A percentile compares a stretch with the other conserved stretches of the same genome.
Evolutionary conservation across 208 protist species (phyloP).

Genomic region (Wallacemonas sp.): DNA sequence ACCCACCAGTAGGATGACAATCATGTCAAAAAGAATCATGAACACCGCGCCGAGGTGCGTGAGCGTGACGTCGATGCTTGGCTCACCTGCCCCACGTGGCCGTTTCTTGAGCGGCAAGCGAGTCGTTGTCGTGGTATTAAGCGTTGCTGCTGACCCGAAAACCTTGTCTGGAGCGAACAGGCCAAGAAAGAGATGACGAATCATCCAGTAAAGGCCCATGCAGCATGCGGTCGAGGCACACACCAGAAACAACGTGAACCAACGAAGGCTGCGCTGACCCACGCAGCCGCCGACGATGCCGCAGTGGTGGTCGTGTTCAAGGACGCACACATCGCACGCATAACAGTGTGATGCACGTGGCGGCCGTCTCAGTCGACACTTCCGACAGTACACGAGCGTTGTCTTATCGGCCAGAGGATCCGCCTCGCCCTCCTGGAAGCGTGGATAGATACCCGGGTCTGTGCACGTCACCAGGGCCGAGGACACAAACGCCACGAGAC

Average conservation of each 20-base stretch:
- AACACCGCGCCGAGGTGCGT: slow-evolving; percentile 8
- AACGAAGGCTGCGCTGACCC: slow-evolving; percentile 70
- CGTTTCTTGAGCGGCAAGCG: background rate
- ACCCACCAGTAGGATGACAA: slow-evolving; percentile 28
- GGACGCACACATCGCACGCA: slow-evolving; percentile 72
- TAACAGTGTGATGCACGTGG: slow-evolving; percentile 77
- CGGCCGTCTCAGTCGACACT: slow-evolving; percentile 53
- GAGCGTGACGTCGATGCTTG: background rate
- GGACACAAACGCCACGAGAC: slow-evolving; percentile 18
- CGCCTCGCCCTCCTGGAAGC: slow-evolving; percentile 17
- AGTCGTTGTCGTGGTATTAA: background rate
- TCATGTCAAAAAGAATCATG: slow-evolving; percentile 14
- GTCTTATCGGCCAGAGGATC: slow-evolving; percentile 18
- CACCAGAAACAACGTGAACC: slow-evolving; percentile 69
- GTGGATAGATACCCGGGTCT: slow-evolving; percentile 62
- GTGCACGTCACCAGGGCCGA: slow-evolving; percentile 36
- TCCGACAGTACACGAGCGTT: slow-evolving; percentile 40
- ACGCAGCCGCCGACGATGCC: slow-evolving; percentile 73
- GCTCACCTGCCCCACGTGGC: background rate
- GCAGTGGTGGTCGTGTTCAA: slow-evolving; percentile 87
- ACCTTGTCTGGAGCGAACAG: background rate
- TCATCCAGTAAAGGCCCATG: slow-evolving; percentile 43
- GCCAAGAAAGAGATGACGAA: slow-evolving; percentile 15
- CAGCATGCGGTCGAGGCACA: slow-evolving; percentile 16
- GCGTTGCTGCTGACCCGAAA: background rate